Evolutionary conservation across 208 protist genomes (phyloP).

Genomic region (Trichomonas tenax): DNA sequence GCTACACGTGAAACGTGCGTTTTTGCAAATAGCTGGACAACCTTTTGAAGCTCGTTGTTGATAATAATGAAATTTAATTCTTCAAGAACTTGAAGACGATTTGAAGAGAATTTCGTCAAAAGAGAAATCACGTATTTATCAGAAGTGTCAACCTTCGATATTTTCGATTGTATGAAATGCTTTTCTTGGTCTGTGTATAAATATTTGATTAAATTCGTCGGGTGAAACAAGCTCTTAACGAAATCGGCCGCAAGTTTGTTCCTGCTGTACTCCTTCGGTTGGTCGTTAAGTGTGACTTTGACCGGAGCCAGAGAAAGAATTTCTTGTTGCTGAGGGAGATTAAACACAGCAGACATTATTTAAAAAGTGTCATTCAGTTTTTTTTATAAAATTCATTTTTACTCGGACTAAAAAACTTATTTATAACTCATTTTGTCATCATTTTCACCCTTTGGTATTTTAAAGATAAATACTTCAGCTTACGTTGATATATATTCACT

Average conservation of each 20-base stretch:
- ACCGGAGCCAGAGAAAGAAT: neutral
- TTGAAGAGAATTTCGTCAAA: neutral
- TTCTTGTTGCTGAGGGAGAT: neutral
- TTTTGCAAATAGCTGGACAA: neutral
- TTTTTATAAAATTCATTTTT: no score
- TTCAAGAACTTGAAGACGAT: neutral
- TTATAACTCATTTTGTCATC: no score
- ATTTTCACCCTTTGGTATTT: no score
- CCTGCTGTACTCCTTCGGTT: neutral
- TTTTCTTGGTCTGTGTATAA: neutral
- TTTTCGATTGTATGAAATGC: neutral
- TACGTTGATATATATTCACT: no score
- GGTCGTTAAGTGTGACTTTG: neutral
- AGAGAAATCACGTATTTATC: neutral
- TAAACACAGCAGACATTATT: no score
- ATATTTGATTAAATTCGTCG: neutral
- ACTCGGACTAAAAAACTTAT: no score
- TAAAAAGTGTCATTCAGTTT: no score
- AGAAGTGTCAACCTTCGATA: neutral
- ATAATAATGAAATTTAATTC: neutral
- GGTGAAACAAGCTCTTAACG: neutral
- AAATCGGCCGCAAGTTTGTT: neutral
- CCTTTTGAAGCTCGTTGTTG: neutral
- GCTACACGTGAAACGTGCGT: neutral
- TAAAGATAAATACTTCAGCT: no score